phyloP scores from a whole-genome alignment of 768 basidiomycete species.

The Boletus subcaerulescens region DNA sequence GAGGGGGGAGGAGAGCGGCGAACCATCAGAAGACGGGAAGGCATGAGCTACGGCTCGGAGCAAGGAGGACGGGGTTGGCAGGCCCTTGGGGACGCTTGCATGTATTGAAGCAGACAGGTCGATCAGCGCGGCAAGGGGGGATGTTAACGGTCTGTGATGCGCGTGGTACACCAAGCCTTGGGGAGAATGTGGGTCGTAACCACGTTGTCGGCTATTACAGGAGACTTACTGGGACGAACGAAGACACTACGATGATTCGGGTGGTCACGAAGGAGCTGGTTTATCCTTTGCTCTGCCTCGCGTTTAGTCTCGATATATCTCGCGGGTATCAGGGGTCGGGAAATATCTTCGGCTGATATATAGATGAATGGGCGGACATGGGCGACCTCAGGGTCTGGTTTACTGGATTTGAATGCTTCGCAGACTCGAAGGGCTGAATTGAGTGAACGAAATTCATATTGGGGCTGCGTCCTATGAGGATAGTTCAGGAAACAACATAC shows the following conservation, averaged over 20 bases:
- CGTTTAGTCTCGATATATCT: conserved; percentile 95
- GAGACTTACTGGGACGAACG: conserved; percentile 80
- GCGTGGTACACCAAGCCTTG: conserved; percentile 95
- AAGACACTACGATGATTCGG: conserved; percentile 66
- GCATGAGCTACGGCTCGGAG: conserved; percentile 51
- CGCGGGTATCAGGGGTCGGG: conserved; percentile 78
- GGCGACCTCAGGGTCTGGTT: conserved; percentile 29
- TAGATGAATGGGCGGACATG: conserved; percentile 76
- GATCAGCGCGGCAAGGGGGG: conserved; percentile 78
- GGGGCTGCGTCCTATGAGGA: neutral
- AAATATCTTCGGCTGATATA: conserved; percentile 87
- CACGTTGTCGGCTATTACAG: conserved; percentile 11
- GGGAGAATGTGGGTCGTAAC: conserved; percentile 5
- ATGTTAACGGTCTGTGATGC: conserved; percentile 85
- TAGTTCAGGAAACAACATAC: conserved; percentile 44
- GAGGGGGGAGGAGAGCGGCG: conserved; percentile 44
- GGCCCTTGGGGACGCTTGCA: conserved; percentile 47
- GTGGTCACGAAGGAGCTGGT: conserved; percentile 43
- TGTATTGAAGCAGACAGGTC: conserved; percentile 79
- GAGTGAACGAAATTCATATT: conserved; percentile 13
- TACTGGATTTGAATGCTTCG: conserved; percentile 63
- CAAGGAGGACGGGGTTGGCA: conserved; percentile 65
- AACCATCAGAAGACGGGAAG: conserved; percentile 30
- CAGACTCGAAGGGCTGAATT: conserved; percentile 68
- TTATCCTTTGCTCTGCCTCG: conserved; percentile 77